These are phyloP conservation scores for Lecanoromycetidae sp. DNA, from an alignment of 2,329 filamentous ascomycete genomes.

Conservation along the genomic window DNA sequence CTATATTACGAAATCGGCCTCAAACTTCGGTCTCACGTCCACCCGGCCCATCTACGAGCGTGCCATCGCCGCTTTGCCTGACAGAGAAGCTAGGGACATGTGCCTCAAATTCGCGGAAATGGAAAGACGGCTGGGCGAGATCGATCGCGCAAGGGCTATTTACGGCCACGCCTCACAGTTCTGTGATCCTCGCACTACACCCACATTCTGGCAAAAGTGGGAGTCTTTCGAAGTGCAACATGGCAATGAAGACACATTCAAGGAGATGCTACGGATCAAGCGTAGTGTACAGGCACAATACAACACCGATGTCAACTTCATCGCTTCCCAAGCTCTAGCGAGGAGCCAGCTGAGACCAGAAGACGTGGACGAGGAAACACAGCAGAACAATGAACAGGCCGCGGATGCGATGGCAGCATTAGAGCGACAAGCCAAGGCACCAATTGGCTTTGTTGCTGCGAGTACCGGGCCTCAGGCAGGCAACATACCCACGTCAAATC, in stretches of 20 bases:
- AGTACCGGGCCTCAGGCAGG: constrained; percentile 60
- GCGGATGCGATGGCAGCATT: constrained; percentile 81
- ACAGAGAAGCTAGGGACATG: constrained; percentile 90
- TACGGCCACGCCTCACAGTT: constrained; percentile 96
- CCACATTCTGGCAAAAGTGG: constrained; percentile 92
- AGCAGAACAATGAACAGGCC: constrained; percentile 35
- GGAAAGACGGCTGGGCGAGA: constrained; percentile 82
- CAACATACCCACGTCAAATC: constrained; percentile 35
- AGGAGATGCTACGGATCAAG: constrained; percentile 98
- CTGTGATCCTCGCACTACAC: constrained; percentile 83
- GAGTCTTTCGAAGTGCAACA: constrained; percentile 95
- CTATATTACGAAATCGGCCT: constrained; percentile 97
- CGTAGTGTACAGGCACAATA: constrained; percentile 94
- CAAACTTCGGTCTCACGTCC: constrained; percentile 92
- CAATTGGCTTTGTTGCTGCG: constrained; percentile 81
- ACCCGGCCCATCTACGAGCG: constrained; percentile 93
- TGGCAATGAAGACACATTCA: constrained; percentile 98
- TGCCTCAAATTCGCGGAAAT: constrained; percentile 97
- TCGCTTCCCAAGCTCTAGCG: constrained; percentile 87
- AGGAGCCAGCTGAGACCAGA: constrained; percentile 54
- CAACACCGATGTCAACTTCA: constrained; percentile 98
- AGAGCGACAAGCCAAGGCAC: constrained; percentile 77
- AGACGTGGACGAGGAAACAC: constrained; percentile 33
- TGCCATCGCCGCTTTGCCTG: constrained; percentile 84
- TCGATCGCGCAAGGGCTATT: constrained; percentile 88